These are phyloP conservation scores for Trichoderma arundinaceum DNA, from an alignment of 2,329 filamentous ascomycete species.

Conservation along the genomic window DNA sequence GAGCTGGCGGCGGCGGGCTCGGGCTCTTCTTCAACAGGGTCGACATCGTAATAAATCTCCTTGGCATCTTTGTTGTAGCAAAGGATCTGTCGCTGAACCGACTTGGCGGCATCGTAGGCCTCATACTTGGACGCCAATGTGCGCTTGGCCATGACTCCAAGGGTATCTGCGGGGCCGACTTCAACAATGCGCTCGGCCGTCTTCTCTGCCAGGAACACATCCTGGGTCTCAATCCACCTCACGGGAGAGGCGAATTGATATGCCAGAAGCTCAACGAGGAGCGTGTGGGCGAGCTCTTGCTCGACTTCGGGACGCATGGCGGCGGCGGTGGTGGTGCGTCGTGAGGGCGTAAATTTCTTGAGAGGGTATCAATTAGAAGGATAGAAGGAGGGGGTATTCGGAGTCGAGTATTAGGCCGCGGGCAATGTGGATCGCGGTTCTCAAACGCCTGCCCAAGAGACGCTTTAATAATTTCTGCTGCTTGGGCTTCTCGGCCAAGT, in stretches of 20 bases:
- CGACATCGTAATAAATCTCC: slow-evolving; percentile 99
- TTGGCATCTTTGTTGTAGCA: slow-evolving; percentile 99
- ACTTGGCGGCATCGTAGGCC: slow-evolving; percentile 96
- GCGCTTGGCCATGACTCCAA: slow-evolving; percentile 96
- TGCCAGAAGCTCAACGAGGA: slow-evolving; percentile 97
- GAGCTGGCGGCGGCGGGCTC: slow-evolving; percentile 58
- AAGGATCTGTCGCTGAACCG: slow-evolving; percentile 93
- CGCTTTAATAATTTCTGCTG: slow-evolving; percentile 13
- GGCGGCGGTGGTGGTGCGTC: slow-evolving; percentile 40
- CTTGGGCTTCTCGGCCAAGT: slow-evolving; percentile 22
- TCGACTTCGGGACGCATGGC: slow-evolving; percentile 97
- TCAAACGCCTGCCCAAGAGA: slow-evolving; percentile 6
- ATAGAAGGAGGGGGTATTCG: neutral
- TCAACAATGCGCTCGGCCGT: slow-evolving; percentile 97
- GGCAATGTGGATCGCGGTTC: slow-evolving; percentile 24
- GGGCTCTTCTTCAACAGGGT: slow-evolving; percentile 89
- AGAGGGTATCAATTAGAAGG: slow-evolving; percentile 21
- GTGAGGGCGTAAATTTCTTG: slow-evolving; percentile 33
- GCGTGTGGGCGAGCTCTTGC: slow-evolving; percentile 97
- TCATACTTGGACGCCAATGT: slow-evolving; percentile 97
- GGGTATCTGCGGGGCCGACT: slow-evolving; percentile 93
- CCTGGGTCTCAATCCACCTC: slow-evolving; percentile 99
- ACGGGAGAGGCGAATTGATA: slow-evolving; percentile 99
- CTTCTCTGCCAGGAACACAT: slow-evolving; percentile 98
- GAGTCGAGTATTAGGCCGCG: slow-evolving; percentile 17